These are phyloP conservation scores for Pyrenophora tritici-repentis DNA, from an alignment of 2,329 filamentous ascomycete species.

Conservation along the genomic window DNA sequence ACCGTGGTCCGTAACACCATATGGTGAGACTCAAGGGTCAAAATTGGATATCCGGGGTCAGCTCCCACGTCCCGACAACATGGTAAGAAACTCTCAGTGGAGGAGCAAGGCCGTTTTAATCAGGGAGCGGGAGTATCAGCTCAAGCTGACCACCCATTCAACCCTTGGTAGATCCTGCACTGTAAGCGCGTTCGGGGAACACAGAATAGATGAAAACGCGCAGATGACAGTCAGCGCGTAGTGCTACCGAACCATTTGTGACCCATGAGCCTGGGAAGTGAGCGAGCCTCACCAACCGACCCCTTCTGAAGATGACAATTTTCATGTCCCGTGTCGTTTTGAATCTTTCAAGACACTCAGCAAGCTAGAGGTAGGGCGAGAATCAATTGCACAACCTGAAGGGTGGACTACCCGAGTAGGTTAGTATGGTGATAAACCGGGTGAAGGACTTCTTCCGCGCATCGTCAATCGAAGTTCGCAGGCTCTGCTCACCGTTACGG, in stretches of 20 bases:
- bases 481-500: slow-evolving; percentile 3
- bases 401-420: slow-evolving; percentile 6
- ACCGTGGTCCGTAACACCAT: slow-evolving; percentile 13
- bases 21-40: slow-evolving; percentile 11
- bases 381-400: neutral
- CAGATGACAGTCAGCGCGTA: slow-evolving; percentile 40
- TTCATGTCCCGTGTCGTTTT: neutral
- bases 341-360: slow-evolving; percentile 10
- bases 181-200: slow-evolving; percentile 19
- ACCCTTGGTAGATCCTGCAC: slow-evolving; percentile 12
- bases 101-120: slow-evolving; percentile 15
- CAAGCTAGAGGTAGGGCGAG: slow-evolving; percentile 6
- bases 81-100: slow-evolving; percentile 15
- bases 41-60: slow-evolving; percentile 16
- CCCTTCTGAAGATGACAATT: neutral
- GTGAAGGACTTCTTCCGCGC: neutral
- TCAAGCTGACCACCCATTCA: slow-evolving; percentile 34
- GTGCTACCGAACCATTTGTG: slow-evolving; percentile 30
- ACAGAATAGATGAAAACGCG: slow-evolving; percentile 23
- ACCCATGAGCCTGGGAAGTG: slow-evolving; percentile 14
- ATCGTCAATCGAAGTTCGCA: neutral
- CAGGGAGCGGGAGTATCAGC: slow-evolving; percentile 20
- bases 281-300: slow-evolving; percentile 7
- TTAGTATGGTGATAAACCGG: neutral
- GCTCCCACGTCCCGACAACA: slow-evolving; percentile 11